Percentiles rank a stretch among this genome's conserved stretches.
These are phyloP conservation scores for Cryptosporidium ryanae DNA, from an alignment of 169 alveolate species.

Conservation along the genomic window DNA sequence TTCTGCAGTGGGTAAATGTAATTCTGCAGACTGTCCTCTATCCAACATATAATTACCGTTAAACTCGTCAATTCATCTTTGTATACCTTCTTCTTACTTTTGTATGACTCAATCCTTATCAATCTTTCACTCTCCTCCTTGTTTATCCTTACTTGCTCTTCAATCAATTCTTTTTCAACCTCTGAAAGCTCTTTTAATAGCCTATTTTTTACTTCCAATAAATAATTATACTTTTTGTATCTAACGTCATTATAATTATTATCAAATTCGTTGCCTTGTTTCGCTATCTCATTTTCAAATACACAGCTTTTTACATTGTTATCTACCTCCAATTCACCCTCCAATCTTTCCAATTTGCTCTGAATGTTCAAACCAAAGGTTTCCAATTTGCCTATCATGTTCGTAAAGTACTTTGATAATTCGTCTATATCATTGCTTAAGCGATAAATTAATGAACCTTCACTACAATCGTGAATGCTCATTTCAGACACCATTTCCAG, in stretches of 20 bases:
- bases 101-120: conserved; percentile 16
- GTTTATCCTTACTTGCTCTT: conserved; percentile 29
- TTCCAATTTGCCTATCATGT: conserved; percentile 3
- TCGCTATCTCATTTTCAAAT: too few relatives aligned
- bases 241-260: background rate
- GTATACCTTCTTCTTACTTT: background rate
- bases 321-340: conserved; percentile 15
- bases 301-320: background rate
- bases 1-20: conserved; percentile 25
- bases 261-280: too few relatives aligned
- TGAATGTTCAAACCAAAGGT: conserved; percentile 55
- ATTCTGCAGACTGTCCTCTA: conserved; percentile 39
- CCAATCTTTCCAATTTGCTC: conserved; percentile 30
- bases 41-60: conserved; percentile 62
- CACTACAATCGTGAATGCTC: background rate
- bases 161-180: conserved; percentile 32
- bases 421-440: conserved; percentile 25
- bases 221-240: conserved; percentile 7
- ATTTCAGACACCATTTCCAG: background rate
- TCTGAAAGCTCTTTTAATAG: conserved; percentile 32
- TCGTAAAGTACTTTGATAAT: conserved; percentile 19
- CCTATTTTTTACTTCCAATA: conserved; percentile 5
- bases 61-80: conserved; percentile 48
- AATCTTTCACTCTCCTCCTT: conserved; percentile 50
- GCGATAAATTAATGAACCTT: background rate